Conservation (phyloP, 106 monocot species). For the Platanthera guangdongensis region DNA sequence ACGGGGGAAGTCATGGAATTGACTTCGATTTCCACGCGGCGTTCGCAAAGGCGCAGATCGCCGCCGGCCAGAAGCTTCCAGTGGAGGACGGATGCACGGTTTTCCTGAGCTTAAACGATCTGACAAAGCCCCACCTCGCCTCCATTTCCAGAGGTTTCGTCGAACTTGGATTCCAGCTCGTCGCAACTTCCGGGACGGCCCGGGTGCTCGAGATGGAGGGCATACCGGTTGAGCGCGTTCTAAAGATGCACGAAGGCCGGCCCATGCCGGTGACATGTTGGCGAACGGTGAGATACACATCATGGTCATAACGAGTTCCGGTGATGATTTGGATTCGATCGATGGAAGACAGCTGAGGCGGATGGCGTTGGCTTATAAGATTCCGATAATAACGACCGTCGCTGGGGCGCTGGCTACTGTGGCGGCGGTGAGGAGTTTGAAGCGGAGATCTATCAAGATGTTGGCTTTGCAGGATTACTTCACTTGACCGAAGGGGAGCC, state of each 20-base stretch:
- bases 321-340: constrained; percentile 75
- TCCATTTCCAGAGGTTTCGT: constrained; percentile 58
- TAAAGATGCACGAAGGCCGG: constrained; percentile 95
- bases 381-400: constrained; percentile 93
- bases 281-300: constrained; percentile 83
- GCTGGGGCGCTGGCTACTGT: constrained; percentile 81
- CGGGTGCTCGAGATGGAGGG: constrained; percentile 69
- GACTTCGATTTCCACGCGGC: constrained; percentile 76
- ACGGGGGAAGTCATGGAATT: constrained; percentile 98
- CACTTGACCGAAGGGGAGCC: constrained; percentile 5
- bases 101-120: constrained; percentile 86
- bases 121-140: constrained; percentile 81
- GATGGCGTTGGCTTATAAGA: constrained; percentile 77
- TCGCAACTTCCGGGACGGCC: constrained; percentile 89
- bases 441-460: constrained; percentile 59
- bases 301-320: constrained; percentile 97
- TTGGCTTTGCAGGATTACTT: constrained; percentile 92
- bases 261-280: constrained; percentile 96
- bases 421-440: constrained; percentile 78
- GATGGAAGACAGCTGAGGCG: constrained; percentile 74
- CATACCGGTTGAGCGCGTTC: constrained; percentile 66
- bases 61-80: constrained; percentile 91
- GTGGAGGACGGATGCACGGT: constrained; percentile 36
- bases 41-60: constrained; percentile 97
- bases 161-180: constrained; percentile 63